Conservation (phyloP, 257 asterid genomes). For the Plectranthus barbatus region DNA sequence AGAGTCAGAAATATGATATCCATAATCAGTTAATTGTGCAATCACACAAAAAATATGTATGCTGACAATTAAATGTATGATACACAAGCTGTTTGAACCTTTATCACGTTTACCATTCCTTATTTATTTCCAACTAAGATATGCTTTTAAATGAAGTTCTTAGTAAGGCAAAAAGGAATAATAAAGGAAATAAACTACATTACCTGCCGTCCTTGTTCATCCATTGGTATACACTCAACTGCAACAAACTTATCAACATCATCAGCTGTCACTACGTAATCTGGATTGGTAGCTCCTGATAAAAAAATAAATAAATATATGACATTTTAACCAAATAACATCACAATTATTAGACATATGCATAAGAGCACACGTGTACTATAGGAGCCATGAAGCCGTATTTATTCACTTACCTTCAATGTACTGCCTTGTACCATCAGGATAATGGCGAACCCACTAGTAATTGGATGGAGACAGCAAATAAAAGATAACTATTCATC, state of each 20-base stretch:
- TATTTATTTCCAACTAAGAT: neutral
- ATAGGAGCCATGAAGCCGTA: neutral
- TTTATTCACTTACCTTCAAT: constrained; percentile 60
- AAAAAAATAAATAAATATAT: neutral
- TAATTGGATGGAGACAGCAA: constrained; percentile 17
- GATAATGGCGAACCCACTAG: constrained; percentile 99
- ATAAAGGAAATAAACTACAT: neutral
- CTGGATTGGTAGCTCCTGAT: constrained; percentile 99
- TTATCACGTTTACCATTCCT: neutral
- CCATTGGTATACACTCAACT: constrained; percentile 99
- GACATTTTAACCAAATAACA: neutral
- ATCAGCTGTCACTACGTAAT: constrained; percentile 88
- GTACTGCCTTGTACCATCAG: constrained; percentile 93
- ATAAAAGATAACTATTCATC: constrained; percentile 1
- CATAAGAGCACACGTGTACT: neutral
- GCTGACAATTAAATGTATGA: neutral
- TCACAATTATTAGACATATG: neutral
- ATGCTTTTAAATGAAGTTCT: neutral
- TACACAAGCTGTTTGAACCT: neutral
- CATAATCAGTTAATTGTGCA: neutral
- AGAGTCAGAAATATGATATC: constrained; percentile 11
- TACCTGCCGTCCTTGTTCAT: constrained; percentile 93
- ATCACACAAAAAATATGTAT: neutral
- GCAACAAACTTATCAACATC: constrained; percentile 89
- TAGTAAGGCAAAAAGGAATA: constrained; percentile 3